A percentile compares a stretch with the other conserved stretches of the same genome.
Conservation (phyloP, 2,329 filamentous ascomycete genomes). For the Penicillium sumatraense region DNA sequence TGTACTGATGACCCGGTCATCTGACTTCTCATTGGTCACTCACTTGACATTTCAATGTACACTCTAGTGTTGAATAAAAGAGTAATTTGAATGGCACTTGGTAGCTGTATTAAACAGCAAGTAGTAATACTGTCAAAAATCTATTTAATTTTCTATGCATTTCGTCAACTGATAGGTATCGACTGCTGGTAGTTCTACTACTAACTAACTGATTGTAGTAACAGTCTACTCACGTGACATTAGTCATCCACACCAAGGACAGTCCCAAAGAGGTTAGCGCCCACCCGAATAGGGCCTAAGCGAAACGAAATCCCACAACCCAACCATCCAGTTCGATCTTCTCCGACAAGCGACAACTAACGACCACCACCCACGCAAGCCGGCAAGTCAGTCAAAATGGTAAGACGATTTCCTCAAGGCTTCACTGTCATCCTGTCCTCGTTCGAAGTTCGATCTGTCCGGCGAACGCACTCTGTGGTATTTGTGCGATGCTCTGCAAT, state of each 20-base stretch:
- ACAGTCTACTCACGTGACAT: constrained; percentile 8
- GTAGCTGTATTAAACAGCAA: no score
- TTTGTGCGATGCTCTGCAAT: constrained; percentile 16
- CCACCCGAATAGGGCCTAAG: constrained; percentile 47
- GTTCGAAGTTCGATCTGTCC: constrained; percentile 32
- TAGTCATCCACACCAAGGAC: constrained; percentile 16
- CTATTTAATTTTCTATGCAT: no score
- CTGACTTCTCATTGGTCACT: no score
- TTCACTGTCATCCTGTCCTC: constrained; percentile 28
- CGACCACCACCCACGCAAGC: constrained; percentile 48
- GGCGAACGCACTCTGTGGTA: no score
- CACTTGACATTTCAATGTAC: no score
- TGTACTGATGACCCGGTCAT: no score
- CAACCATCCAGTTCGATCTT: constrained; percentile 37
- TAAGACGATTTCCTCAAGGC: constrained; percentile 37
- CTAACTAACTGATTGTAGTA: no score
- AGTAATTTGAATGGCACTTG: no score
- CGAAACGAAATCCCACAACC: constrained; percentile 51
- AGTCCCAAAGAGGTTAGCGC: constrained; percentile 36
- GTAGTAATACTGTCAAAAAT: no score
- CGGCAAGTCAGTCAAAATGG: constrained; percentile 55
- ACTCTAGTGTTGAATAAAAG: no score
- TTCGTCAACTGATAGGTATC: no score
- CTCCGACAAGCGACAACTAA: constrained; percentile 46
- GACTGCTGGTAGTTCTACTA: no score